These are phyloP conservation scores for Malus fusca DNA, from an alignment of 306 rosid genomes.

Conservation along the genomic window DNA sequence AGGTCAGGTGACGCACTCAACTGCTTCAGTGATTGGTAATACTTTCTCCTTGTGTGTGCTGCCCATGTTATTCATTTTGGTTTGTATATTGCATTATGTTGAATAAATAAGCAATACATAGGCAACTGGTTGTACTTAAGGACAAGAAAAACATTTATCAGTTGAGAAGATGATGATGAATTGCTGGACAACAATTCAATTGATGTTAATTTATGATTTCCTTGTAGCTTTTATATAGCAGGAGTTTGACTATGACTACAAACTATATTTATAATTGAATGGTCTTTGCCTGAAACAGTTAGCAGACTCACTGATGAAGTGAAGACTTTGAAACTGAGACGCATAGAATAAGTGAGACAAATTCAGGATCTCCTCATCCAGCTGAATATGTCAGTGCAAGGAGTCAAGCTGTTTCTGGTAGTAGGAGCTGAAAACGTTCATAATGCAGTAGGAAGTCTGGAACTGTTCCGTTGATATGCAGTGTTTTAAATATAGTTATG, in stretches of 20 bases:
- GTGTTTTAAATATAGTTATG: conserved; percentile 17
- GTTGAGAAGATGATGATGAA: no score
- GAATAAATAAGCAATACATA: background rate
- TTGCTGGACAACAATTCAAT: no score
- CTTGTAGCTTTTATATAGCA: no score
- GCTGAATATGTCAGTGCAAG: conserved; percentile 26
- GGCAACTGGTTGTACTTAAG: no score
- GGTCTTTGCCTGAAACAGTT: conserved; percentile 38
- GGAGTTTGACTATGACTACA: background rate
- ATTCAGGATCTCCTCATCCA: conserved; percentile 57
- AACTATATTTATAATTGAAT: conserved; percentile 3
- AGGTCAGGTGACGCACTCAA: no score
- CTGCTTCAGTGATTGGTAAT: background rate
- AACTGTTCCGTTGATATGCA: background rate
- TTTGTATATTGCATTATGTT: background rate
- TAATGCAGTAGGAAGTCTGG: conserved; percentile 14
- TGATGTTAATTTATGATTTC: no score
- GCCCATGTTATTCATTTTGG: background rate
- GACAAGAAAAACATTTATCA: no score
- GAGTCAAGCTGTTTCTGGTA: conserved; percentile 36
- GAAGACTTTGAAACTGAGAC: conserved; percentile 58
- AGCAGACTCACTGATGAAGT: conserved; percentile 46
- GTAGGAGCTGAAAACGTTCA: conserved; percentile 63
- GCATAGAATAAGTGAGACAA: conserved; percentile 42
- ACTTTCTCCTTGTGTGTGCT: no score